phyloP scores from a whole-genome alignment of 129 eudicot species.

The Arctium lappa region DNA sequence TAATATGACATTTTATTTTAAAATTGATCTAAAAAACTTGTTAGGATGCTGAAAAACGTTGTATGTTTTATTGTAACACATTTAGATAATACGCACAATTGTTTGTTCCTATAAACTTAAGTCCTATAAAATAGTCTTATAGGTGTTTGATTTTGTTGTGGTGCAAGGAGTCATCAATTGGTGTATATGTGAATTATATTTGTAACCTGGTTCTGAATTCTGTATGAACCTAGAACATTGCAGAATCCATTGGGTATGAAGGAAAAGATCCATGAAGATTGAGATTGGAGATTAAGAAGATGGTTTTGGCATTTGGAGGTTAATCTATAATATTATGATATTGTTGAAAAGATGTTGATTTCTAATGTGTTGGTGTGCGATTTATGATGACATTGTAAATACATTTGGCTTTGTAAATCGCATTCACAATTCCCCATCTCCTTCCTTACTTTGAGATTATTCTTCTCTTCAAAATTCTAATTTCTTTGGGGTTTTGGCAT shows the following conservation, averaged over 20 bases:
- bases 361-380: constrained; percentile 24
- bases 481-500: neutral
- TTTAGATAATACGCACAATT: neutral
- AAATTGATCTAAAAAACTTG: neutral
- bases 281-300: constrained; percentile 16
- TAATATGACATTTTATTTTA: neutral
- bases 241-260: constrained; percentile 21
- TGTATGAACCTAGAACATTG: constrained; percentile 3
- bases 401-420: constrained; percentile 49
- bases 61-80: neutral
- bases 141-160: neutral
- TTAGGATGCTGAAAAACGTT: too few relatives aligned
- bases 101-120: neutral
- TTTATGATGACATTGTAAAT: constrained; percentile 49
- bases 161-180: too few relatives aligned
- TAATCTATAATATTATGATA: constrained; percentile 8
- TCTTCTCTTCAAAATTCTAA: neutral
- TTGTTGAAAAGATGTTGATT: constrained; percentile 13
- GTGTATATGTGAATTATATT: neutral
- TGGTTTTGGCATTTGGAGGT: constrained; percentile 1
- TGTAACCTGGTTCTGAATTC: neutral
- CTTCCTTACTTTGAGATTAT: neutral
- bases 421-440: constrained; percentile 6
- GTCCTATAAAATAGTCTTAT: neutral
- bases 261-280: constrained; percentile 7